These are phyloP conservation scores for Eucalyptus albens DNA, from an alignment of 345 rosid species.

Conservation along the genomic window DNA sequence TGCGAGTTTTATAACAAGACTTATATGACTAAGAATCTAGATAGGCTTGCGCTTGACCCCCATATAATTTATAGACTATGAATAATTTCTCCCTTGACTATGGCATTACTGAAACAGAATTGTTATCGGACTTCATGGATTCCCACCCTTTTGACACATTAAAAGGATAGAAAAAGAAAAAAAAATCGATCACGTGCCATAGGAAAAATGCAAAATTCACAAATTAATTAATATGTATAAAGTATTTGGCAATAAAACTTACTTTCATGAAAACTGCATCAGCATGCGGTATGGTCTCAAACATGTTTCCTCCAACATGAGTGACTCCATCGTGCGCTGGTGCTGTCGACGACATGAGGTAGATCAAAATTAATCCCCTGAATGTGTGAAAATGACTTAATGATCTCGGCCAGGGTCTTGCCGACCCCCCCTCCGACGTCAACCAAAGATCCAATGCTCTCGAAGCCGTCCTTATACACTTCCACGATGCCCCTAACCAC, in stretches of 20 bases:
- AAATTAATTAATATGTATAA: too few species aligned
- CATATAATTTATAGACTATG: background rate
- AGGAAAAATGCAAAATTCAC: background rate
- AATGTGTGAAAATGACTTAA: background rate
- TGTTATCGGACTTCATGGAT: background rate
- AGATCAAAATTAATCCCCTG: slow-evolving; percentile 7
- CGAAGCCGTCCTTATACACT: background rate
- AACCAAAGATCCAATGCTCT: background rate
- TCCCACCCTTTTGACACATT: background rate
- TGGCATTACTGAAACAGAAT: background rate
- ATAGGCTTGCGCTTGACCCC: too few species aligned
- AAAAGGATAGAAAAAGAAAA: background rate
- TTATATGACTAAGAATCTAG: background rate
- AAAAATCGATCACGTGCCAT: background rate
- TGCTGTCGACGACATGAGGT: slow-evolving; percentile 1
- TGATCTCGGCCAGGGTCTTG: background rate
- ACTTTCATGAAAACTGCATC: slow-evolving; percentile 3
- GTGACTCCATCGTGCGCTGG: background rate
- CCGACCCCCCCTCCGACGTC: slow-evolving; percentile 14
- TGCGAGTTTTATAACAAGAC: background rate
- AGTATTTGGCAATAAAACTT: too few species aligned
- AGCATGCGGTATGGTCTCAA: slow-evolving; percentile 1
- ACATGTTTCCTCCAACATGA: slow-evolving; percentile 8
- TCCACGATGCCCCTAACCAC: background rate
- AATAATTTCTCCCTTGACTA: background rate